These are phyloP conservation scores for Penicillium silybi DNA, from an alignment of 495 filamentous ascomycete genomes.

Conservation along the genomic window DNA sequence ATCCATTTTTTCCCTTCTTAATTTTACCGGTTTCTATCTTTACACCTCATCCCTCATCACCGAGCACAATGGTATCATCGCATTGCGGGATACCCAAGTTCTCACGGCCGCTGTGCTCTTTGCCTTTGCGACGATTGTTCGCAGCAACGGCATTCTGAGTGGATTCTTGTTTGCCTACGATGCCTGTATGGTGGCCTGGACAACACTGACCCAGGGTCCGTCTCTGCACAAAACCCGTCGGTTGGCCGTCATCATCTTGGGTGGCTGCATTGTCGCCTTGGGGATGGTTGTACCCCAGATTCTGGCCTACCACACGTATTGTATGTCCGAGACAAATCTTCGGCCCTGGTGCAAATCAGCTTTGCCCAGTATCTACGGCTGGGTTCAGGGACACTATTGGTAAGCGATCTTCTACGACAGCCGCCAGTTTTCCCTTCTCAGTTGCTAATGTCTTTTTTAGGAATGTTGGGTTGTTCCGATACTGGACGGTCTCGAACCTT, in stretches of 20 bases:
- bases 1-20: constrained; percentile 71
- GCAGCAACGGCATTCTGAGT: constrained; percentile 85
- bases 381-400: constrained; percentile 89
- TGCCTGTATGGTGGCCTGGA: constrained; percentile 31
- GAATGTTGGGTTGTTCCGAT: constrained; percentile 81
- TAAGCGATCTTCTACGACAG: constrained; percentile 34
- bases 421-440: not conserved
- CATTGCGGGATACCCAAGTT: constrained; percentile 42
- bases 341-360: constrained; percentile 71
- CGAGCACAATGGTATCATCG: constrained; percentile 14
- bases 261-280: constrained; percentile 61
- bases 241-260: constrained; percentile 52
- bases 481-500: constrained; percentile 84
- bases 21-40: constrained; percentile 67
- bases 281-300: constrained; percentile 70
- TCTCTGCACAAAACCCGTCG: constrained; percentile 33
- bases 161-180: constrained; percentile 68
- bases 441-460: constrained; percentile 38
- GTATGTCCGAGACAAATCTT: constrained; percentile 34
- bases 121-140: constrained; percentile 66
- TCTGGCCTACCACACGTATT: constrained; percentile 72
- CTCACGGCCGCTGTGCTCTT: constrained; percentile 64
- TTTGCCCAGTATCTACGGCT: constrained; percentile 84
- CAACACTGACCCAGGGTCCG: constrained; percentile 27
- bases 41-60: constrained; percentile 56